Conservation (phyloP, 257 asterid species). For the Lycium ferocissimum region DNA sequence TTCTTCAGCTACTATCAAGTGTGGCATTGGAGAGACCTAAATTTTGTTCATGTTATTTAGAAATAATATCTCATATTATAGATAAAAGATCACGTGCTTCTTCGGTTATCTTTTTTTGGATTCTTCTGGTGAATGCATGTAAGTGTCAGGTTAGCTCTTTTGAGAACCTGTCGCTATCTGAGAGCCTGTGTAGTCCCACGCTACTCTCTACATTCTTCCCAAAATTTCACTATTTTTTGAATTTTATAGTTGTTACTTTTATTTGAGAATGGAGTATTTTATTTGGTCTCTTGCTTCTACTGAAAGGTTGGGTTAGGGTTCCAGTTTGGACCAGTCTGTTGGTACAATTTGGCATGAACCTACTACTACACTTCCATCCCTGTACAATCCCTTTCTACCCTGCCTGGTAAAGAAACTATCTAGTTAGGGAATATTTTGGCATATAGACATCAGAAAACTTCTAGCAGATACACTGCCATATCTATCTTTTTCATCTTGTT, state of each 20-base stretch:
- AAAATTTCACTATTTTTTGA: not conserved
- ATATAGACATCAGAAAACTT: not conserved
- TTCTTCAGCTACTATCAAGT: not conserved
- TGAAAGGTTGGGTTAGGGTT: conserved; percentile 23
- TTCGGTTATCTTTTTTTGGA: conserved; percentile 18
- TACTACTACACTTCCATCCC: conserved; percentile 18
- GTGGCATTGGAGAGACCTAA: conserved; percentile 13
- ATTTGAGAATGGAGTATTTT: not conserved
- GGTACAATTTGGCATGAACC: conserved; percentile 18
- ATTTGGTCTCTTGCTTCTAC: conserved; percentile 23
- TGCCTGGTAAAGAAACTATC: conserved; percentile 11
- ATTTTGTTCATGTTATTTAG: not conserved
- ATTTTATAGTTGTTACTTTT: not conserved
- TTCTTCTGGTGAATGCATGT: not conserved
- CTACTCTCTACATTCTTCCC: conserved; percentile 3
- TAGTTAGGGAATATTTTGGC: not conserved
- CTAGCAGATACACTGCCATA: not conserved
- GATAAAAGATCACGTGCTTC: not conserved
- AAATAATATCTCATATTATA: conserved; percentile 10
- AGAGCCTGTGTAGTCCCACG: not conserved
- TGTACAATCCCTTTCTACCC: not conserved
- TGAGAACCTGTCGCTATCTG: not conserved
- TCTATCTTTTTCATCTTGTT: not conserved
- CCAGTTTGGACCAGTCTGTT: not conserved
- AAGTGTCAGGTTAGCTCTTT: not conserved